Evolutionary conservation across 768 basidiomycete genomes (phyloP), one percentile per base, ranked within the genome.

Genomic region (Boletus subcaerulescens): DNA sequence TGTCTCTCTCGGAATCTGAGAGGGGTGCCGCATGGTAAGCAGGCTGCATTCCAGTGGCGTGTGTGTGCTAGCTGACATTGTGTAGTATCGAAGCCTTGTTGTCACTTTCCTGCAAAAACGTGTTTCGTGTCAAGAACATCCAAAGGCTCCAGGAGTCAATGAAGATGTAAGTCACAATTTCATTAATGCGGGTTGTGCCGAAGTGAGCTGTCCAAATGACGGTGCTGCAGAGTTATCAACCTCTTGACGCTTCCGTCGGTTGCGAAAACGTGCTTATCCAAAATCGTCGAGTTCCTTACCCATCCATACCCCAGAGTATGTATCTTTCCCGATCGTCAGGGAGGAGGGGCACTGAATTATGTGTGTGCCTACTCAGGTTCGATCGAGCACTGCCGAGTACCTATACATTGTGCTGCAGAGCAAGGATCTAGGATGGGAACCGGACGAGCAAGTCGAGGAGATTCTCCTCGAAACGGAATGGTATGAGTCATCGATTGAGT

Each of bases 221-320:
- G 44, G 32, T 22, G 26, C 42, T 36, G 31, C 63, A 96, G 93
- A 46, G 77, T 85, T 24, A 78, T 86, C 46, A 82, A 87, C 59
- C 73, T 91, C 54, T 72, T 93, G 46, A 71, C 77, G 12, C 71
- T 87, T 54, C 68, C 78, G 20, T 61, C 72, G 57, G 53, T 82
- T 75, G 55, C 69, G 64, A 68, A 70, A 42, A 68, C 71, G 20
- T 79, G 75, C 58, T 72, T 83, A 15, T 62, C 72, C 10, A 71
- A 67, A 44, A 65, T 97, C 5, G 64, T 65, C 3, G 67, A 77
- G 20, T 94, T 94, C 71, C 78, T 98, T 49, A 73, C 75, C 3
- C 94, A 98, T 70, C 76, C 80, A 49, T 93, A 88, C 71, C 93
- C 94, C 40, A 85, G 80, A 72, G 94, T 93, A 64, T 65, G 77